phyloP scores from a whole-genome alignment of 805 yeast species.

The Yueomyces sp. region DNA sequence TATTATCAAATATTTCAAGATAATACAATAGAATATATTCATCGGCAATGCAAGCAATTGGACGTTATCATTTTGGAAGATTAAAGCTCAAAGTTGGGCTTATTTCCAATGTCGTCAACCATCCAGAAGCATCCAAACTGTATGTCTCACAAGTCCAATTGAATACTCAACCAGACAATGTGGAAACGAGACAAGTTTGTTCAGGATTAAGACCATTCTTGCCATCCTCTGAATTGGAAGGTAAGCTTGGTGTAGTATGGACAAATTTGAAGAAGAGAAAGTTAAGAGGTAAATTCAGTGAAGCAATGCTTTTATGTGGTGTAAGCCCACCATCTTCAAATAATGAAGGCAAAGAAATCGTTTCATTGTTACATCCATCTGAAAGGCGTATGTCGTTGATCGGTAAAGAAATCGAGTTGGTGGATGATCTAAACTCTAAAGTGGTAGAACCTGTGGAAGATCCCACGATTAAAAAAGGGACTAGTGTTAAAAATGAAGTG shows the following conservation, averaged over 20 bases:
- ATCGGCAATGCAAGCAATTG: too few species aligned
- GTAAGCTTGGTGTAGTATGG: constrained; percentile 36
- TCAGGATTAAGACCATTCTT: constrained; percentile 43
- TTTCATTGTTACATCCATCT: constrained; percentile 8
- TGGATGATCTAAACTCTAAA: not conserved
- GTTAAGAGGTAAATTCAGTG: constrained; percentile 47
- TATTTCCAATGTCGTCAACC: constrained; percentile 32
- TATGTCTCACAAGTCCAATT: constrained; percentile 40
- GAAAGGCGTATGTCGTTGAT: not conserved
- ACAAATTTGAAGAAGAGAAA: constrained; percentile 48
- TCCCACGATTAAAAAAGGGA: too few species aligned
- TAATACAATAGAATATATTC: too few species aligned
- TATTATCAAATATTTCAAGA: too few species aligned
- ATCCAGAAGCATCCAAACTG: constrained; percentile 45
- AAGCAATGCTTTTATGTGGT: constrained; percentile 60
- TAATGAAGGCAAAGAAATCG: not conserved
- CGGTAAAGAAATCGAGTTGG: constrained; percentile 7
- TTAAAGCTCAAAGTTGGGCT: constrained; percentile 34
- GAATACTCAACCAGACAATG: constrained; percentile 1
- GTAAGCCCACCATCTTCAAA: constrained; percentile 14
- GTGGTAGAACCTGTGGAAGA: too few species aligned
- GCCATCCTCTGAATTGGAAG: constrained; percentile 26
- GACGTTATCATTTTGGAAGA: constrained; percentile 7
- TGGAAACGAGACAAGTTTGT: constrained; percentile 29
- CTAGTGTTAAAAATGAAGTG: not conserved